Evolutionary conservation across 805 yeast genomes (phyloP), one percentile per base, ranked within the genome.

Genomic region (Wickerhamiella sergipiensis): DNA sequence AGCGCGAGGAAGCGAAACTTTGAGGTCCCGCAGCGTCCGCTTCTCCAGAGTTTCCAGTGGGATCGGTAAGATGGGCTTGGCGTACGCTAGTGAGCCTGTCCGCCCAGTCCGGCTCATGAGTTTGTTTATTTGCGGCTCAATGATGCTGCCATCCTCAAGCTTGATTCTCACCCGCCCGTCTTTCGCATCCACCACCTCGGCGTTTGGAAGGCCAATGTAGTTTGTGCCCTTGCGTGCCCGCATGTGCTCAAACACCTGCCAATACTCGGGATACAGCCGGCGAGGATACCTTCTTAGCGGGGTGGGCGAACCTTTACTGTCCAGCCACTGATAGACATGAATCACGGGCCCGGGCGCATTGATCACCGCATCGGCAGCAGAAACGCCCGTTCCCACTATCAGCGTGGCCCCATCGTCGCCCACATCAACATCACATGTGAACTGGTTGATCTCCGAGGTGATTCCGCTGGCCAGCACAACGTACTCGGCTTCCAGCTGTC

Each of bases 321-420:
- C 54, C 23, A 53, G 55, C 66, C 67, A 63, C 33, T 58, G 54
- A 54, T 50, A 64, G n/a, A 64, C 46, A 43, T 64, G 67, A 6
- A 61, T 42, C 3, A 59, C 54, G 8, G 45, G 19, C 15, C 43
- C 43, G 10, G 21, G 8, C 3, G 51, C 45, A 5, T 40, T 23
- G 12, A 56, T 46, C n/a, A 64, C 55, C 3, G 64, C 63, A 24
- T 65, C 68, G 2, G 68, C 68, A 1, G 68, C 68, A 4, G 66
- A 59, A 33, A 65, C 61, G 1, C 68, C 68, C 2, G 67, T 57
- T 1, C 68, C 68, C 15, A 65, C 45, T 1, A 64, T 59, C 3
- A 61, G 55, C 1, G 53, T 48, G 3, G 55, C 45, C 7, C 38
- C 51, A 3, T 22, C 21, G 12, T 39, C 31, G 13, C 21, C 49